Evolutionary conservation across 1,139 yeast genomes (phyloP).

Genomic region (Candida frijolesensis): DNA sequence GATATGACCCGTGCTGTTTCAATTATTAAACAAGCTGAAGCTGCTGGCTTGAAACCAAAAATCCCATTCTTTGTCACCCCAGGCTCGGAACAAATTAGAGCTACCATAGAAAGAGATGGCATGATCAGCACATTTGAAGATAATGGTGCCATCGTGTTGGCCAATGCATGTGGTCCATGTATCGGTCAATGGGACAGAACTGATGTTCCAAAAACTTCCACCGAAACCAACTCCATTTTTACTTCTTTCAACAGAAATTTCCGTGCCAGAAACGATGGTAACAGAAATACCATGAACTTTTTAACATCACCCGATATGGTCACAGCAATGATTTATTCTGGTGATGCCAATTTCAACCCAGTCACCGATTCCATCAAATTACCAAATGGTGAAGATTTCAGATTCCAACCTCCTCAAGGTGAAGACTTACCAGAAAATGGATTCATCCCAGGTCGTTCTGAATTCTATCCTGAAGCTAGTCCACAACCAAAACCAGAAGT

Average conservation of each 20-base stretch:
- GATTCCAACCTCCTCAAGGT: conserved; percentile 76
- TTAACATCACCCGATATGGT: conserved; percentile 96
- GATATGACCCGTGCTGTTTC: conserved; percentile 96
- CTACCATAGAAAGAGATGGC: conserved; percentile 96
- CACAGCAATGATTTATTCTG: conserved; percentile 93
- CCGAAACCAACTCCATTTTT: conserved; percentile 79
- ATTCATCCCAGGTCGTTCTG: conserved; percentile 77
- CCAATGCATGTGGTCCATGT: conserved; percentile 99
- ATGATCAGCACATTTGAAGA: conserved; percentile 74
- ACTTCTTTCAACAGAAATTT: conserved; percentile 97
- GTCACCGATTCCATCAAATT: conserved; percentile 70
- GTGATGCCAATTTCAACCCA: conserved; percentile 88
- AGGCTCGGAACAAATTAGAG: conserved; percentile 98
- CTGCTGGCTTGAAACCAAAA: conserved; percentile 87
- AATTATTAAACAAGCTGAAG: conserved; percentile 80
- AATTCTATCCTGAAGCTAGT: conserved; percentile 80
- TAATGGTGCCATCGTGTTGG: conserved; percentile 87
- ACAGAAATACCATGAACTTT: conserved; percentile 95
- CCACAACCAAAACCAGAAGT: conserved; percentile 77
- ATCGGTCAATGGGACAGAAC: conserved; percentile 98
- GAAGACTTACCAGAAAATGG: conserved; percentile 82
- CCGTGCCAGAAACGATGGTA: conserved; percentile 96
- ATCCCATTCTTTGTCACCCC: conserved; percentile 94
- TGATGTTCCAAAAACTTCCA: conserved; percentile 63
- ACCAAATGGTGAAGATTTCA: conserved; percentile 69